Base-by-base conservation (phyloP, 768 basidiomycete species). In the Amanita muscaria region DNA sequence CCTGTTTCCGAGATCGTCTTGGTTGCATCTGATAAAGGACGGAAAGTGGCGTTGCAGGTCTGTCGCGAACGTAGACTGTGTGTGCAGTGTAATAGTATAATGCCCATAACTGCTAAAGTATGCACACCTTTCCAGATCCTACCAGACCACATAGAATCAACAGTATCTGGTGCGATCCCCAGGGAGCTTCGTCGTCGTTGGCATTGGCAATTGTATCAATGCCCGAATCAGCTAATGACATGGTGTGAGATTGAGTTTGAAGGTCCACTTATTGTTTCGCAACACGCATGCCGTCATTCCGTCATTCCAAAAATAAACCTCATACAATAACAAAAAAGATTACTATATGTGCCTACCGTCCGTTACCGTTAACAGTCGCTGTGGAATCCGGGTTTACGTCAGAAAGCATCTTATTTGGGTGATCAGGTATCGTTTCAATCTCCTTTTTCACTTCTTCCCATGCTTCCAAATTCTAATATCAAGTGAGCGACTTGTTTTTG, bases 381-480 rank as follows among this genome's bases (percentile, higher is more conserved):
- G 73, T 70, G 8, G 84, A 85, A 53, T 86, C 83, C n/a, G n/a
- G n/a, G n/a, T n/a, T n/a, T n/a, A n/a, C n/a, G n/a, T n/a, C n/a
- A 41, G 57, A 58, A 43, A 80, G 76, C 35, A 66, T 59, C 55
- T 71, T 76, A 60, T 93, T 96, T 12, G 92, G 92, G 61, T 96
- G 92, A 44, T 82, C 77, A 27, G 90, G 83, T 59, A 99, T 93
- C 64, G 83, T 83, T 44, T 80, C 79, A 51, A 96, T 88, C 56
- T 94, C 92, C 53, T 76, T 77, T 69, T 89, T 89, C 7, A 91
- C 96, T 56, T 91, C 91, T 66, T 94, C 85, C 96, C 96, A 99
- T 42, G 85, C 88, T 57, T 96, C 88, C 40, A 99, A 70, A 65
- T 98, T 99, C 94, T 97, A 53, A 33, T 32, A 44, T 6, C 27